phyloP scores from a whole-genome alignment of 169 alveolate species.

The Perkinsus olseni region DNA sequence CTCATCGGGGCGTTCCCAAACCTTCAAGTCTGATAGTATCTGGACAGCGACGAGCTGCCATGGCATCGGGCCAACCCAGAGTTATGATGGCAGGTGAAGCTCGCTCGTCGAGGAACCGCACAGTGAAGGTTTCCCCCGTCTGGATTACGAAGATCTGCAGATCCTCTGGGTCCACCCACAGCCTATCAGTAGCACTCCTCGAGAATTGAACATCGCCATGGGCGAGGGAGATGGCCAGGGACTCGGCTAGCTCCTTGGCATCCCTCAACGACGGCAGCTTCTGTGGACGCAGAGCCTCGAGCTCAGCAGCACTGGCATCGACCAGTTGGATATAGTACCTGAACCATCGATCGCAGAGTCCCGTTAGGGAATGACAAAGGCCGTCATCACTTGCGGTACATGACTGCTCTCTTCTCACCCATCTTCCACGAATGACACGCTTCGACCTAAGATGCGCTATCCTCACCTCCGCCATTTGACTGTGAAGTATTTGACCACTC shows the following conservation, averaged over 20 bases:
- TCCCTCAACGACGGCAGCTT: neutral
- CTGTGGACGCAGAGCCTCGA: neutral
- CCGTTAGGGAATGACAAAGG: too few species aligned
- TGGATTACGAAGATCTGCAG: neutral
- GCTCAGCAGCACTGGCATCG: neutral
- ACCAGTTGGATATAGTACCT: neutral
- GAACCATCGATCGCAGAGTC: neutral
- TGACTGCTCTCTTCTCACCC: too few species aligned
- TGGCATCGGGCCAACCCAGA: too few species aligned
- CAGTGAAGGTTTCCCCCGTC: too few species aligned
- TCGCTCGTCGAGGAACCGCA: too few species aligned
- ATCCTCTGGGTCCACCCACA: neutral
- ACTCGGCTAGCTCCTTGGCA: neutral
- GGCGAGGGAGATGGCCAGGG: neutral
- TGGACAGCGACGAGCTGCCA: neutral
- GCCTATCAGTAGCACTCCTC: neutral
- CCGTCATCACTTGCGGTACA: too few species aligned
- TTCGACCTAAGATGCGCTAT: too few species aligned
- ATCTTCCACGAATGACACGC: too few species aligned
- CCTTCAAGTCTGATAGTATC: neutral
- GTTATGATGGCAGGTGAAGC: too few species aligned
- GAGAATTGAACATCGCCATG: neutral
- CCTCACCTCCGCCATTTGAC: neutral
- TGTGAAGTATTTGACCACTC: neutral
- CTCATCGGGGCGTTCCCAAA: neutral